phyloP scores from a whole-genome alignment of 495 filamentous ascomycete genomes.

The Aspergillus ostianus region DNA sequence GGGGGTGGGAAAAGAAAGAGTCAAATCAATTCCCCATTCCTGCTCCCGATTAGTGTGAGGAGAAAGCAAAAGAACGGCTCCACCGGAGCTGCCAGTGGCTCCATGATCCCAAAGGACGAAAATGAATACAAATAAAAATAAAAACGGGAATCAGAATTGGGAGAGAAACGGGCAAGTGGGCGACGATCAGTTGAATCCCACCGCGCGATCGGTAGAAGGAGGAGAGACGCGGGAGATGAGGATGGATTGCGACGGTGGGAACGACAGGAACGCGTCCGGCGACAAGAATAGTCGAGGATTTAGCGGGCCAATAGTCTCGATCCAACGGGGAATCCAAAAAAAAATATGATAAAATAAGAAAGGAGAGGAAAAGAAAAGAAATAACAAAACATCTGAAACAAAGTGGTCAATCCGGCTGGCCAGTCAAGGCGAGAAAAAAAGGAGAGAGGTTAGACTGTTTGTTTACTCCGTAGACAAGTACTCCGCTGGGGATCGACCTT shows the following conservation, averaged over 20 bases:
- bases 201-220: slow-evolving; percentile 2
- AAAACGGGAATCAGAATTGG: neutral
- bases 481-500: too few species aligned
- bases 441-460: neutral
- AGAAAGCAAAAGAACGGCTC: slow-evolving; percentile 27
- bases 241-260: too few species aligned
- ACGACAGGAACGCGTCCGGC: too few species aligned
- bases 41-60: slow-evolving; percentile 34
- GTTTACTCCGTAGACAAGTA: too few species aligned
- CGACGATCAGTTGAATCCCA: slow-evolving; percentile 14
- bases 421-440: neutral
- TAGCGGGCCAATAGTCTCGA: neutral
- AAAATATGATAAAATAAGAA: neutral
- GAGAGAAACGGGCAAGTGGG: neutral
- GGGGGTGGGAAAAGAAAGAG: slow-evolving; percentile 32
- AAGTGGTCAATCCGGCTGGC: neutral
- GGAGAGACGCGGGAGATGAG: neutral
- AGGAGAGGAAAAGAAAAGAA: neutral
- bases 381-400: neutral
- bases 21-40: slow-evolving; percentile 5
- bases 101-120: slow-evolving; percentile 10
- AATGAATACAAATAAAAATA: slow-evolving; percentile 10
- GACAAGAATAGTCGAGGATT: neutral
- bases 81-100: slow-evolving; percentile 37
- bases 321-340: neutral